Evolutionary conservation across 768 basidiomycete species (phyloP).

Genomic region (Suillus subluteus): DNA sequence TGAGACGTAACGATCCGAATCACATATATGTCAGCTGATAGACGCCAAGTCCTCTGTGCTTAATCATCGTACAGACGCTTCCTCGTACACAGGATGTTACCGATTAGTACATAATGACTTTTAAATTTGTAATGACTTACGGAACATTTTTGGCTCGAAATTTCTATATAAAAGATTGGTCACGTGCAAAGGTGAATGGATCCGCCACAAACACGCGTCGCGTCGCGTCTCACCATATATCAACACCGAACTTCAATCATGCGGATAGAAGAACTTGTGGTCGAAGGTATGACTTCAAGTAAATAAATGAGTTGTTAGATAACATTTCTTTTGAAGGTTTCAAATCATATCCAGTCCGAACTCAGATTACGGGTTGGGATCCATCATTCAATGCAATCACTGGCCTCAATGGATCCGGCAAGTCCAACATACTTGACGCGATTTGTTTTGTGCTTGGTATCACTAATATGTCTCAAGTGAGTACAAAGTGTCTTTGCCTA

Average conservation of each 20-base stretch:
- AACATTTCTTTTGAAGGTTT: conserved; percentile 60
- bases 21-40: background rate
- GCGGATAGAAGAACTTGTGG: conserved; percentile 94
- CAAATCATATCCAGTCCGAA: conserved; percentile 97
- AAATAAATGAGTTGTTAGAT: background rate
- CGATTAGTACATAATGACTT: background rate
- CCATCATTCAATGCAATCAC: conserved; percentile 98
- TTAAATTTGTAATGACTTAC: background rate
- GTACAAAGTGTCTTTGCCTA: conserved; percentile 18
- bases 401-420: conserved; percentile 93
- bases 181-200: conserved; percentile 24
- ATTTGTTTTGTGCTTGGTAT: conserved; percentile 99
- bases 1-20: background rate
- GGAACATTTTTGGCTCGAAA: background rate
- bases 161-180: background rate
- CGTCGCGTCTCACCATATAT: conserved; percentile 27
- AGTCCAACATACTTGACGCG: conserved; percentile 99
- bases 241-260: conserved; percentile 45
- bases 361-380: conserved; percentile 97
- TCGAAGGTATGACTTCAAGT: conserved; percentile 68
- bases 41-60: conserved; percentile 1
- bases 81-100: background rate
- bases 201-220: conserved; percentile 36
- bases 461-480: conserved; percentile 92
- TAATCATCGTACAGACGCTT: background rate